These are phyloP conservation scores for Lactifluus piperatus DNA, from an alignment of 768 basidiomycete species.

Conservation along the genomic window DNA sequence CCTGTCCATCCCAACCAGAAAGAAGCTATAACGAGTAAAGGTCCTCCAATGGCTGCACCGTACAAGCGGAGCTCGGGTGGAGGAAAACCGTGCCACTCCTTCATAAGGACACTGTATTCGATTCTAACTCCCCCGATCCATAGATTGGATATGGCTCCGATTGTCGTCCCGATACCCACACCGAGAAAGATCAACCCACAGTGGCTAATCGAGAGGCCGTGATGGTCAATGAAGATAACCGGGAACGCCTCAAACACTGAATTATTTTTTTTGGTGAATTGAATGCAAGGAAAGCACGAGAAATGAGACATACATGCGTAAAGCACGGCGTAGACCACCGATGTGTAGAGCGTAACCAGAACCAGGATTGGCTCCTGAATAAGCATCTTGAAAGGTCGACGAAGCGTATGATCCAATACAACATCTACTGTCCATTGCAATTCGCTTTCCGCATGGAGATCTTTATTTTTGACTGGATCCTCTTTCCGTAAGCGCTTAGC, in stretches of 20 bases:
- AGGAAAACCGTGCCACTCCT: conserved; percentile 33
- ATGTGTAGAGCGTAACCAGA: conserved; percentile 51
- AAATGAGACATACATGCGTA: conserved; percentile 39
- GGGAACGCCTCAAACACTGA: conserved; percentile 32
- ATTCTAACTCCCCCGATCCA: conserved; percentile 21
- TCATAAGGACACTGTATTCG: conserved; percentile 25
- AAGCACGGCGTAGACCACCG: conserved; percentile 51
- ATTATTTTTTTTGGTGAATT: background rate
- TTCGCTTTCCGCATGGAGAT: conserved; percentile 51
- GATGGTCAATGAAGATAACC: conserved; percentile 29
- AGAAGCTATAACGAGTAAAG: conserved; percentile 28
- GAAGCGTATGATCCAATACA: conserved; percentile 44
- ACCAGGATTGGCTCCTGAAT: conserved; percentile 52
- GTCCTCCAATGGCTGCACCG: conserved; percentile 30
- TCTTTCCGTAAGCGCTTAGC: conserved; percentile 42
- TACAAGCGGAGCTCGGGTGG: conserved; percentile 34
- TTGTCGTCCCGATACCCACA: conserved; percentile 29
- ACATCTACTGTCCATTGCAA: conserved; percentile 44
- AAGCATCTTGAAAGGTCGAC: conserved; percentile 54
- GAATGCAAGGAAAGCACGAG: background rate
- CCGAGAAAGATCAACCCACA: conserved; percentile 34
- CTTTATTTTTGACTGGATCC: conserved; percentile 36
- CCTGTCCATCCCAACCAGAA: conserved; percentile 48
- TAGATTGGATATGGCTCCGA: conserved; percentile 25
- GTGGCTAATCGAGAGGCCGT: conserved; percentile 28